Conservation (phyloP, 257 asterid genomes). For the Ilex aquifolium region DNA sequence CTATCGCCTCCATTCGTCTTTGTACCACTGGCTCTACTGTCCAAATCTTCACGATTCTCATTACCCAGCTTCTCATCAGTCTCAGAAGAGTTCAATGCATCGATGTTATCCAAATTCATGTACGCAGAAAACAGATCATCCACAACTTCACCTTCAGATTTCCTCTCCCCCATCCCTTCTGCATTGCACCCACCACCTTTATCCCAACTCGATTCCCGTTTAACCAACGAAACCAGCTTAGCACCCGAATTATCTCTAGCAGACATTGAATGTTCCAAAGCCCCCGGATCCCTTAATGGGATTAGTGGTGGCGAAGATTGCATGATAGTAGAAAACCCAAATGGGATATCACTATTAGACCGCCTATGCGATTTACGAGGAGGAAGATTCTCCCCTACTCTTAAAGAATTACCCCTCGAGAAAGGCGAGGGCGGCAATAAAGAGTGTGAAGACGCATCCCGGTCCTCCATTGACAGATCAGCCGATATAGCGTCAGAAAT, state of each 20-base stretch:
- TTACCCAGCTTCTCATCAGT: conserved; percentile 64
- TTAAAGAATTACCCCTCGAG: conserved; percentile 32
- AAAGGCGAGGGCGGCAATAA: conserved; percentile 66
- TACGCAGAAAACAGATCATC: conserved; percentile 52
- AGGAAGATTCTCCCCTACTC: conserved; percentile 59
- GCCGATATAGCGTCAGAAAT: conserved; percentile 29
- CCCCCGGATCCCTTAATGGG: conserved; percentile 56
- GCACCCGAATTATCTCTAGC: conserved; percentile 35
- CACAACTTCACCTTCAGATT: conserved; percentile 46
- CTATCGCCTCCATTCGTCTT: conserved; percentile 53
- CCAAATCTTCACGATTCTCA: conserved; percentile 68
- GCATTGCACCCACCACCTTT: conserved; percentile 44
- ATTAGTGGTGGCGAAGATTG: conserved; percentile 50
- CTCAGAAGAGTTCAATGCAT: conserved; percentile 44
- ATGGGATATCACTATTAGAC: conserved; percentile 61
- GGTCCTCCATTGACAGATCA: conserved; percentile 69
- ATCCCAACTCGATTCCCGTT: conserved; percentile 63
- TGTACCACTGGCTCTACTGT: conserved; percentile 72
- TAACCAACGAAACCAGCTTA: conserved; percentile 55
- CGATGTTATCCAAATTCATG: conserved; percentile 62
- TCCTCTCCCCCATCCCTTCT: conserved; percentile 63
- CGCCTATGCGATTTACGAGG: conserved; percentile 60
- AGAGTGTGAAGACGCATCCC: conserved; percentile 42
- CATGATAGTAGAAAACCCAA: conserved; percentile 43
- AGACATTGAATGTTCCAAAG: conserved; percentile 26